Evolutionary conservation across 805 yeast species (phyloP), one percentile per base, ranked within the genome.

Genomic region (Yarrowia keelungensis): DNA sequence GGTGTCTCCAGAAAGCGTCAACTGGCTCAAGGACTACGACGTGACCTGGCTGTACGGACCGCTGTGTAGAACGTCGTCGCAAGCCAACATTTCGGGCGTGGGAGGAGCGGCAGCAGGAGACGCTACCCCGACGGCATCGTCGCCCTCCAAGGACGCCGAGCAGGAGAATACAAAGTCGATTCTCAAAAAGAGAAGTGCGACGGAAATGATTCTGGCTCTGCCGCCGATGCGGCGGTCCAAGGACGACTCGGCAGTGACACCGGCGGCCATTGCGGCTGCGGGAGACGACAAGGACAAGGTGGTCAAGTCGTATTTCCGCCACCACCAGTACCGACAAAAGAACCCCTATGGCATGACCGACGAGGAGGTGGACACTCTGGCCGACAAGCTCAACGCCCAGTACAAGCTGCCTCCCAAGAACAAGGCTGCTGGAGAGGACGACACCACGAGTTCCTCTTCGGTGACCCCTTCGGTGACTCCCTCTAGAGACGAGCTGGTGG

Each of bases 11-110:
- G 96, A 92, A 74, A 85, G 86, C 45, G 90, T 95, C 58, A 94
- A 95, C 78, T 95, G 99, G 99, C 87, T 92, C 53, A 95, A 96
- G 79, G 99, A 95, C 74, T 89, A 89, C 69, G 99, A 95, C 77
- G 97, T 95, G 11, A 92, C 98, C 1, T 95, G 99, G 99, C 84
- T 95, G 14, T 95, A 94, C 79, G 99, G 99, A 1, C 99, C 99
- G 0, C 51, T 70, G 36, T 49, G 66, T 68, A 32, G 69, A 35
- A 51, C 61, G 12, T 41, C 46, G 2, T 56, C 54, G 36, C 69
- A 67, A n/a, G 69, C 45, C 39, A 43, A 16, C 69, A 39, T 39
- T 15, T 32, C 53, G 19, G 51, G 67, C 22, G 59, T 47, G 36
- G 39, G 53, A 69, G 54, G 47, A 39, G 59, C 59, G 7, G 59